phyloP scores from a whole-genome alignment of 257 asterid genomes.

The Gardenia jasminoides region DNA sequence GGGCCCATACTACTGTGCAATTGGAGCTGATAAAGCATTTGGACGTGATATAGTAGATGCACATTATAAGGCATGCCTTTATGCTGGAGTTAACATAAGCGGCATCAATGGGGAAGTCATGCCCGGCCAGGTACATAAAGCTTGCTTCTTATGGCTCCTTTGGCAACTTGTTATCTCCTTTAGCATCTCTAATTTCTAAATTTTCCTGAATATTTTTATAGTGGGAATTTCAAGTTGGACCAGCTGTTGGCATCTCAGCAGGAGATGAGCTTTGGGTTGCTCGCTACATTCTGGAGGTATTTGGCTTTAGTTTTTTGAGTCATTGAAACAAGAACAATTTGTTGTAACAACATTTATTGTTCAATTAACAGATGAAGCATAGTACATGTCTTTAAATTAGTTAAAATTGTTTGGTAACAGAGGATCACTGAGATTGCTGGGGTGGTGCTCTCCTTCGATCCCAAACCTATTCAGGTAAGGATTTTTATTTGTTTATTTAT shows the following conservation, averaged over 20 bases:
- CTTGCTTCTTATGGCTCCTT: not conserved
- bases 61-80: slow-evolving; percentile 82
- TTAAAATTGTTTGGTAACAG: slow-evolving; percentile 37
- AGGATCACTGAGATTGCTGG: slow-evolving; percentile 93
- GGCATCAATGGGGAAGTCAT: slow-evolving; percentile 91
- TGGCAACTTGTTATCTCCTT: not conserved
- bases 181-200: not conserved
- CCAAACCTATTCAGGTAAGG: slow-evolving; percentile 78
- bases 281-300: slow-evolving; percentile 88
- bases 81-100: slow-evolving; percentile 83
- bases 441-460: slow-evolving; percentile 80
- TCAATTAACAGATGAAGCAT: too few relatives aligned
- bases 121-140: slow-evolving; percentile 76
- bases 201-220: slow-evolving; percentile 13
- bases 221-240: slow-evolving; percentile 99
- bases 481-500: not conserved
- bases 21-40: slow-evolving; percentile 86
- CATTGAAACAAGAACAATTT: not conserved
- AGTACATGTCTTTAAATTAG: not conserved
- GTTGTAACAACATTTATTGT: not conserved
- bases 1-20: slow-evolving; percentile 92
- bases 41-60: slow-evolving; percentile 87
- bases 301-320: not conserved
- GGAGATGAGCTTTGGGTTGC: slow-evolving; percentile 92
- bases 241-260: slow-evolving; percentile 84